A percentile compares a stretch with the other conserved stretches of the same genome.
Conservation (phyloP, 768 basidiomycete species). For the Psilocybe azurescens region DNA sequence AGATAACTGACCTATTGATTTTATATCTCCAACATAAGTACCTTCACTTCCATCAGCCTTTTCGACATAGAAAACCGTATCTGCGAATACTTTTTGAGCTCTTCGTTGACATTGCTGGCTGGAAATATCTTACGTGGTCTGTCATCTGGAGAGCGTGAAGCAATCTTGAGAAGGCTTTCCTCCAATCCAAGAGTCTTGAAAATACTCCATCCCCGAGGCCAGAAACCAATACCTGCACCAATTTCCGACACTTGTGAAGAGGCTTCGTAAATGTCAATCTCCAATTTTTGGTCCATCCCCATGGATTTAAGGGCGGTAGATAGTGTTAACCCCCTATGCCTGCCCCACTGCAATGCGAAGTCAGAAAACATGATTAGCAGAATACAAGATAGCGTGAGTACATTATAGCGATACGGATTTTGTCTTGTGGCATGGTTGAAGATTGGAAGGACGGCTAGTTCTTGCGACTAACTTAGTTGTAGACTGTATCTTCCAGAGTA, state of each 20-base stretch:
- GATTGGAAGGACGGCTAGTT: no score
- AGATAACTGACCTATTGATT: constrained; percentile 25
- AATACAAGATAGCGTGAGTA: no score
- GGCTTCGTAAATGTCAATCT: constrained; percentile 48
- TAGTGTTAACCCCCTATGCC: constrained; percentile 26
- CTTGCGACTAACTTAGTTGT: no score
- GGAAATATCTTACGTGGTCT: constrained; percentile 14
- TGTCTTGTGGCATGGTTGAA: no score
- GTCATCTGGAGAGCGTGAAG: constrained; percentile 21
- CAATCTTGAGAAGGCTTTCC: constrained; percentile 18
- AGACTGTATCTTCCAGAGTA: no score
- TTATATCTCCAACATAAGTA: constrained; percentile 28
- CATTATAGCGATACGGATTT: no score
- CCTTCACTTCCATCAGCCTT: constrained; percentile 41
- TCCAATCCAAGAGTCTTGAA: constrained; percentile 44
- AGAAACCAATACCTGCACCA: constrained; percentile 50
- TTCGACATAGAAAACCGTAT: constrained; percentile 28
- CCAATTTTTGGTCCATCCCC: constrained; percentile 25
- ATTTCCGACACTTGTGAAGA: constrained; percentile 42
- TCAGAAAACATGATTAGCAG: no score
- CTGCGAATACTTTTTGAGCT: neutral
- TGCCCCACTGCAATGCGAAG: constrained; percentile 11
- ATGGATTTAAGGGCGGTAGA: constrained; percentile 22
- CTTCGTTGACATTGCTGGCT: no score
- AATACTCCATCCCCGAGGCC: constrained; percentile 44